A percentile compares a stretch with the other conserved stretches of the same genome.
Conservation (phyloP, 345 rosid species). For the Turnera subulata region DNA sequence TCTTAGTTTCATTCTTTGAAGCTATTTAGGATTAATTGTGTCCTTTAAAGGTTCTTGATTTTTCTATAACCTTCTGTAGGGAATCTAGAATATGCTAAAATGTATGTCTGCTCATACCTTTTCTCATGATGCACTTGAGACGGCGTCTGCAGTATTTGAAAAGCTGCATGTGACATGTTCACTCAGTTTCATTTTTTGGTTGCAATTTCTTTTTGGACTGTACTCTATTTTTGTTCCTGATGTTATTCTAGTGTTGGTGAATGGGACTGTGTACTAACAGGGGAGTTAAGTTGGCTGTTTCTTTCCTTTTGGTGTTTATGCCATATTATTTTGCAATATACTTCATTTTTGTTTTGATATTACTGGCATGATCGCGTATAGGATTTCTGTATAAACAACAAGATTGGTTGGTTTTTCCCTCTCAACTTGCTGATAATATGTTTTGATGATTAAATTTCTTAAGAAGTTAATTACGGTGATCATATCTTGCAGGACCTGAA, state of each 20-base stretch:
- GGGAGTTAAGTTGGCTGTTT: not conserved
- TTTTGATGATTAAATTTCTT: conserved; percentile 12
- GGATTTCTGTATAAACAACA: conserved; percentile 1
- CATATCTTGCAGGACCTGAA: conserved; percentile 59
- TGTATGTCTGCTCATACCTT: too few relatives aligned
- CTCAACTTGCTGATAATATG: not conserved
- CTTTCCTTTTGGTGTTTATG: not conserved
- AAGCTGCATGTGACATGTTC: too few relatives aligned
- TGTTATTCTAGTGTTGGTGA: too few relatives aligned
- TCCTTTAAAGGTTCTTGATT: too few relatives aligned
- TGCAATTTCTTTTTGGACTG: too few relatives aligned
- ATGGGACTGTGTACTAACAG: not conserved
- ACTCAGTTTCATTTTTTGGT: not conserved
- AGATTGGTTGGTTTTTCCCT: not conserved
- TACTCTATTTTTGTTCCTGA: too few relatives aligned
- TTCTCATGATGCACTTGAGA: too few relatives aligned
- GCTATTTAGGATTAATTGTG: too few relatives aligned
- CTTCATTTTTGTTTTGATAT: not conserved
- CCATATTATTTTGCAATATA: not conserved
- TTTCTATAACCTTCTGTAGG: too few relatives aligned
- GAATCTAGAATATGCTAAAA: too few relatives aligned
- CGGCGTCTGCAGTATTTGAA: too few relatives aligned
- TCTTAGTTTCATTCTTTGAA: too few relatives aligned
- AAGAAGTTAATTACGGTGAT: conserved; percentile 6
- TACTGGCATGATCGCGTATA: not conserved